Evolutionary conservation across 176 grass and related monocot species (phyloP), one percentile per base, ranked within the genome.

Genomic region (Aegilops longissima): DNA sequence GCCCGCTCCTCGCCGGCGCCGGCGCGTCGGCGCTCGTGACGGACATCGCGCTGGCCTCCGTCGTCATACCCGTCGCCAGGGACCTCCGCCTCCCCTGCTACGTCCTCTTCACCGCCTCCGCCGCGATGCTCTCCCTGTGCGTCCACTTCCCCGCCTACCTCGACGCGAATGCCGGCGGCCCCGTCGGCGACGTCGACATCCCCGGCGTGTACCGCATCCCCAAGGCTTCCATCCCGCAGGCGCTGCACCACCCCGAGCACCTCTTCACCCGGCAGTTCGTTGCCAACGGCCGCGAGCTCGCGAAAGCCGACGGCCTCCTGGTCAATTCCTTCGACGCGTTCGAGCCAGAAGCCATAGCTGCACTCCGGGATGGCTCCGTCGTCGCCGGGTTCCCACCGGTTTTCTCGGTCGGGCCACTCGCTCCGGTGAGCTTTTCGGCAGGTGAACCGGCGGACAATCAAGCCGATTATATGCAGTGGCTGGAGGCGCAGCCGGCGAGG

Each of bases 221-320:
- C 0, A 89, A 31, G 10, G 23, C 81, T 1, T 85, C 88, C 13
- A 34, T 94, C 1, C 86, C 91, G 6, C 83, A 80, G 59, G 83
- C 88, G 27, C 86, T 97, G 59, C 88, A 89, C 38, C 39, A 97
- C 30, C 90, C 92, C 12, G 82, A 84, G n/a, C 81, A 94, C 23
- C 52, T 97, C 80, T 97, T 94, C 88, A 94, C 90, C 1, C 83
- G 12, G 45, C 93, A 91, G 63, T 89, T 97, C 88, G 78, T 97
- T 9, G 81, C 56, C 4, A 96, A 94, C 75, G 79, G 94, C 0
- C 92, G 76, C 13, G 30, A 23, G 5, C 88, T 96, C 21, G 27
- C 9, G 0, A 40, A 24, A 1, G 40, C 90, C 1, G 79, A 54
- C 4, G 94, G 94, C 29, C 20, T 94, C 38, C 42, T 96, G 0